Base-by-base conservation (phyloP, 2,329 filamentous ascomycete species). In the Sclerotinia spermophila region DNA sequence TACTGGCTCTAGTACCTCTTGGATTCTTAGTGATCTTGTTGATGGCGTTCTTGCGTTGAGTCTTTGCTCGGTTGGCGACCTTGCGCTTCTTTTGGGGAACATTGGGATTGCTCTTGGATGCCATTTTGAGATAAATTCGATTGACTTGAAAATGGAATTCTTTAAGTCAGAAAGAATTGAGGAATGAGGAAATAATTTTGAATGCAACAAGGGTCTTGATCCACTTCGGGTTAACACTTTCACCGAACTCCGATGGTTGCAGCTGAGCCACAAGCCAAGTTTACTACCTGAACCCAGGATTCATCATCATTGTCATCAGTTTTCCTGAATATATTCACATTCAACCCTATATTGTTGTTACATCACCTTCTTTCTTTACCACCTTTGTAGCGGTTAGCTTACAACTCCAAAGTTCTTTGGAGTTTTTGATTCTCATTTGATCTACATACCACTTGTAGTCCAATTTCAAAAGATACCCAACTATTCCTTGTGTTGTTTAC, bases 61-160 rank as follows among this genome's bases (percentile, higher is more conserved):
- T 75, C 68, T 80, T 80, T 40, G 73, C 71, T 44, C 78, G 72
- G 65, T 71, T 76, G 6, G 78, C 77, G 58, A 76, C 72, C 17
- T 76, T 74, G 27, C 78, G 75, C 60, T 76, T 74, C 72, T 80
- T 80, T 65, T 76, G 78, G 15, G 79, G 79, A 21, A 79, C 78
- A 67, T 80, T 80, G 51, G 78, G 78, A 51, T 80, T 80, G 30
- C 75, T 74, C 64, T 78, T 72, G 68, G 79, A 80, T 73, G 79
- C 77, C 78, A 80, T 80, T 45, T 66, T 77, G 73, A 65, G 3
- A 2, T 27, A 7, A 51, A 35, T 24, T 69, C 11, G 35, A 61
- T 59, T 40, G 11, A 17, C 13, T 27, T 45, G 51, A 13, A 53
- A 33, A 65, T 48, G 71, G 45, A 33, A 30, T 65, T 73, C 44